Conservation (phyloP, 345 rosid species). For the Anacardium occidentale region DNA sequence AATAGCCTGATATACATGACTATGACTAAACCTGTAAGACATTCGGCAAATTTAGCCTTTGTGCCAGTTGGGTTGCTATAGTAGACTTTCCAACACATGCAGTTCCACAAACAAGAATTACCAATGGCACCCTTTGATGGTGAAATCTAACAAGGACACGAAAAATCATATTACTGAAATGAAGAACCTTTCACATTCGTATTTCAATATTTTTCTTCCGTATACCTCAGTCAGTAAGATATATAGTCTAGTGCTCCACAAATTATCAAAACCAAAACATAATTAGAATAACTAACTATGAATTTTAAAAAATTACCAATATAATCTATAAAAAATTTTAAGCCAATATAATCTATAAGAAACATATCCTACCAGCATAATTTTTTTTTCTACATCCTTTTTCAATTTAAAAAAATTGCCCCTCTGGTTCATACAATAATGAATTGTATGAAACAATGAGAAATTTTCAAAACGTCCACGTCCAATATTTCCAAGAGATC, state of each 20-base stretch:
- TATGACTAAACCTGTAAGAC: constrained; percentile 71
- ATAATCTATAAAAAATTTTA: not conserved
- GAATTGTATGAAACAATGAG: not conserved
- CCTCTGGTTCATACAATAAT: not conserved
- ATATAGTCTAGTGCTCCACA: not conserved
- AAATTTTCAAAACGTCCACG: not conserved
- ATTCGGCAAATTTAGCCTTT: constrained; percentile 93
- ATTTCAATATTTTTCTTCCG: not conserved
- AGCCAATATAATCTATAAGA: not conserved
- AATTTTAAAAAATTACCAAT: not conserved
- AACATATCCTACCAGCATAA: not conserved
- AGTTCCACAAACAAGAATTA: constrained; percentile 98
- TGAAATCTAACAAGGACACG: constrained; percentile 64
- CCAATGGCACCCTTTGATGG: constrained; percentile 96
- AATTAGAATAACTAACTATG: not conserved
- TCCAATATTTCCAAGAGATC: not conserved
- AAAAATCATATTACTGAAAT: constrained; percentile 7
- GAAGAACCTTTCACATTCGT: constrained; percentile 1
- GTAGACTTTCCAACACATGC: constrained; percentile 99
- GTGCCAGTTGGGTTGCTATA: constrained; percentile 97
- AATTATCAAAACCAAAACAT: constrained; percentile 4
- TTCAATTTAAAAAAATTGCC: not conserved
- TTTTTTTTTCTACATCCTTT: not conserved
- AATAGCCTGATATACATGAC: not conserved
- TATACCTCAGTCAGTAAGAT: not conserved